Base-by-base conservation (phyloP, 495 filamentous ascomycete genomes). In the Apiosordaria backusii region DNA sequence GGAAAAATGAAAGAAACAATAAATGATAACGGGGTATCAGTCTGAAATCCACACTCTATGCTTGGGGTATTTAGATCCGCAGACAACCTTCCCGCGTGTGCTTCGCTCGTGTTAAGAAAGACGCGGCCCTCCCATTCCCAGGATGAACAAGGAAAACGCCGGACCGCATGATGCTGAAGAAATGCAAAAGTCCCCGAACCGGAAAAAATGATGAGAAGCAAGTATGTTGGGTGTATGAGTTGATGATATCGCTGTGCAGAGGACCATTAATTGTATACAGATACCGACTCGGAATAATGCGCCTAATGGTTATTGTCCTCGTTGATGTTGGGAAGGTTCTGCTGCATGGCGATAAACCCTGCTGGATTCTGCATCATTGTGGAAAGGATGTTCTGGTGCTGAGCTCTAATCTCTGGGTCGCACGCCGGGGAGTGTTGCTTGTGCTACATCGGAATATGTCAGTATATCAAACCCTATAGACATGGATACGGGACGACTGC, bases 341-440 rank as follows among this genome's bases (percentile, higher is more conserved):
- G 74, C 62, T 73, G 72, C 40, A 76, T 62, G 7, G 74, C 74
- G 15, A 76, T 62, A 50, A 75, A 64, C 15, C 69, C 64, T 21
- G 72, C 69, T 7, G 74, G 74, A 29, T 75, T 73, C 21, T 70
- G 74, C 65, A 80, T 74, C 71, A 82, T 82, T 24, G 76, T 76
- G 3, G 78, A 70, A 10, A 78, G 45, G 1, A 78, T 60, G 27
- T 68, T 78, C 61, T 78, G 76, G 27, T 78, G 76, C 63, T 78
- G 74, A 18, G 76, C 76, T 29, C 75, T 55, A 55, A 76, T 65
- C 29, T 78, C 76, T 22, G 76, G 76, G 69, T 87, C 80, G 69
- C 91, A 94, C 65, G 86, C 85, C n/a, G 88, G 89, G 15, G 90
- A 92, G 71, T 94, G 91, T 65, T 88, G 88, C 75, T 92, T 92